Base-by-base conservation (phyloP, 257 asterid species). In the Solanum rostratum region DNA sequence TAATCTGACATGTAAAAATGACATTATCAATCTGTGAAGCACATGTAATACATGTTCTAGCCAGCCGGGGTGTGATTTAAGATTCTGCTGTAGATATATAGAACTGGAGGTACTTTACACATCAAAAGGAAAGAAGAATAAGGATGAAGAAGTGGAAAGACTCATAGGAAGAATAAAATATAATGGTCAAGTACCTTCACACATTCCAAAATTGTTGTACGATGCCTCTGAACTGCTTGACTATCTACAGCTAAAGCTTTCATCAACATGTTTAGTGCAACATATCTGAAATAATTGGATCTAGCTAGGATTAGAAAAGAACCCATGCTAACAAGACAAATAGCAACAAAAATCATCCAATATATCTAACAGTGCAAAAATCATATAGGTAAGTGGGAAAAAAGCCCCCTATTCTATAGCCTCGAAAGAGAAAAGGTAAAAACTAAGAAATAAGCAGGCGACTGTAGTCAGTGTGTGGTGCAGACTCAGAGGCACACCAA, bases 181-280 rank as follows among this genome's bases (percentile, higher is more conserved):
- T 30, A 41, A 27, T 29, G n/a, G 80, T 57, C 68, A 65, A 46
- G 71, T 92, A 97, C 99, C 99, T 95, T 97, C 49, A 97, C 99
- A 86, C 99, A 95, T 90, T 95, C 99, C 91, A 97, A 86, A 89
- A 97, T 95, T 62, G 99, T 97, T 74, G 94, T 93, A 80, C 99
- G 94, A 90, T 97, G 99, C 91, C 99, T 92, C 91, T 97, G 99
- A 81, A 97, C 99, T 43, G 99, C 99, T 91, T 95, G 99, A 90
- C 95, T 87, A 88, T 97, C 99, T 82, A 95, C 94, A 78, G 98
- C 62, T 85, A 97, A 84, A 88, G 99, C 99, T 92, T 84, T 92
- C 99, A 97, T 95, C 90, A 97, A 90, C 99, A 97, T 97, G 89
- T 97, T 97, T 91, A 97, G 88, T 83, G 99, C 98, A 84, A 97